Base-by-base conservation (phyloP, 768 basidiomycete genomes). In the Naganishia kalamii region DNA sequence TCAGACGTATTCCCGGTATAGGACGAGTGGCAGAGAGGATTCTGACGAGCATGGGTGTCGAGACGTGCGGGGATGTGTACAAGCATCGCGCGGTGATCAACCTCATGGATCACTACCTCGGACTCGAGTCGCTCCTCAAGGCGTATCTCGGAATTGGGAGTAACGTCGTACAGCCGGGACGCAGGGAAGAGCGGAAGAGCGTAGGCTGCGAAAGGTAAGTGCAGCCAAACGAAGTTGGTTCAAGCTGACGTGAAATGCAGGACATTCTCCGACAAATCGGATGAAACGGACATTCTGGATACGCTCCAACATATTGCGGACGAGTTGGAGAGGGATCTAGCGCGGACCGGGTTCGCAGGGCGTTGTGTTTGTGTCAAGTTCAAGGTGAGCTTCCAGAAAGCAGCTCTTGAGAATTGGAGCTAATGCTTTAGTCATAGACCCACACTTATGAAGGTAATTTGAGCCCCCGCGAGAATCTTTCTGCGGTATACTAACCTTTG, bases 61-160 rank as follows among this genome's bases (percentile, higher is more conserved):
- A 93, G 88, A 91, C 84, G 12, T 97, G 94, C 70, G 92, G 89
- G 4, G 94, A 99, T 75, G 88, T 97, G 49, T 89, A 84, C 75
- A 81, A 80, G 0, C 84, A 89, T 64, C 85, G 94, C 66, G 87
- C 84, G 1, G 82, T 82, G 4, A 76, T 98, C 12, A 85, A 83
- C 35, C 80, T 93, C 27, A 87, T 97, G 84, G 90, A 96, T 76
- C 89, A 90, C 70, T 86, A 90, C 66, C 88, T 94, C 71, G 90
- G 89, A 11, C 80, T 90, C 35, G 76, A 81, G 30, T 88, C 86
- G 70, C 81, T 98, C 37, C 82, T 96, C 29, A 70, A 83, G 67
- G 87, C 87, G 0, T 84, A 91, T 77, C 85, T 97, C 12, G 96
- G 96, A 1, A 85, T 97, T 41, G 86, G 88, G 1, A 89, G 87